Evolutionary conservation across 2,329 filamentous ascomycete species (phyloP).

Genomic region (Penicillium sp.): DNA sequence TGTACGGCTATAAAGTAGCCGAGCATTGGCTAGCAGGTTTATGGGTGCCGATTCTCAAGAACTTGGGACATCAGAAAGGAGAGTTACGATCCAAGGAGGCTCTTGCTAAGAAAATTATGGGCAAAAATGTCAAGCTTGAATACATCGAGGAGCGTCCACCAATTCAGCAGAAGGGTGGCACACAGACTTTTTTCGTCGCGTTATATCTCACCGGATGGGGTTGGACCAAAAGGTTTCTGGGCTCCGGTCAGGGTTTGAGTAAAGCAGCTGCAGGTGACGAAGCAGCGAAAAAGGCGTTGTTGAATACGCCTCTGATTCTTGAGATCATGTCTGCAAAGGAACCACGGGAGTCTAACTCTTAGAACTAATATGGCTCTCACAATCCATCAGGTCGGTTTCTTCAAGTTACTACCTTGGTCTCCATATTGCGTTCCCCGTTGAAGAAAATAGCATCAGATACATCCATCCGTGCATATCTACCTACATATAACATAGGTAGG

Average conservation of each 20-base stretch:
- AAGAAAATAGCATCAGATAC: neutral
- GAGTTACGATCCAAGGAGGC: conserved; percentile 52
- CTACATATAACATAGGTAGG: neutral
- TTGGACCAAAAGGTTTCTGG: conserved; percentile 44
- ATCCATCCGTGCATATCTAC: neutral
- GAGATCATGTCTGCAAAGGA: conserved; percentile 39
- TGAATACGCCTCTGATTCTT: conserved; percentile 39
- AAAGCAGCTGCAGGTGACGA: conserved; percentile 47
- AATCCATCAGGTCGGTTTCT: neutral
- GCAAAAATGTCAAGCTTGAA: conserved; percentile 57
- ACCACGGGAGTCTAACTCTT: conserved; percentile 6
- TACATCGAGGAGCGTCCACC: conserved; percentile 53
- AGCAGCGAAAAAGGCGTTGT: conserved; percentile 44
- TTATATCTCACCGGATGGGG: conserved; percentile 51
- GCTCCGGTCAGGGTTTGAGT: conserved; percentile 45
- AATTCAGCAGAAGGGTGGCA: conserved; percentile 35
- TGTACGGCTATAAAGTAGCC: conserved; percentile 59
- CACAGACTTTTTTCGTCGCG: conserved; percentile 44
- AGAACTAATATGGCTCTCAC: neutral
- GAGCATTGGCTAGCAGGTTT: conserved; percentile 71
- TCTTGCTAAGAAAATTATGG: conserved; percentile 54
- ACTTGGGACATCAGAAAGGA: conserved; percentile 25
- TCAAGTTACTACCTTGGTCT: neutral
- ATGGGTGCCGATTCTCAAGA: conserved; percentile 65
- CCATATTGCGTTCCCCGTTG: neutral